Evolutionary conservation across 164 flowering plant species (phyloP).

Genomic region (Magnolia changhungtana): DNA sequence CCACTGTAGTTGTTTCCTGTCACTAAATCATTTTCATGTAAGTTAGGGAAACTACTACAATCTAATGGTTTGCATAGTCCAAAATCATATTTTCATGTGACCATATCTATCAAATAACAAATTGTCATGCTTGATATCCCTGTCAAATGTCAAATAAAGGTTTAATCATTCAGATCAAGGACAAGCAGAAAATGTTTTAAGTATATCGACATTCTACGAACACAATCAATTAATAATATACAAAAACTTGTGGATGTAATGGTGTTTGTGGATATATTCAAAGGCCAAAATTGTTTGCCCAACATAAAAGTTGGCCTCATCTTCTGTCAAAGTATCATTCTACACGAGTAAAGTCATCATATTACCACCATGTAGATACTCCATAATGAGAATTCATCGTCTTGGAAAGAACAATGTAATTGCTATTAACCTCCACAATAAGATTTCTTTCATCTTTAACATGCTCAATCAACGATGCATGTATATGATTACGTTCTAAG

Average conservation of each 20-base stretch:
- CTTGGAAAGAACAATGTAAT: conserved; percentile 96
- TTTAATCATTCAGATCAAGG: background rate
- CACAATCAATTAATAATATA: background rate
- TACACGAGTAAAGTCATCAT: conserved; percentile 98
- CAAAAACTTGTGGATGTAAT: conserved; percentile 83
- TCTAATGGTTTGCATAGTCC: too few species aligned
- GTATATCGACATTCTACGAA: background rate
- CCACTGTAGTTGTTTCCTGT: conserved; percentile 48
- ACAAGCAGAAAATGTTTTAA: background rate
- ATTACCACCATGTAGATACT: conserved; percentile 98
- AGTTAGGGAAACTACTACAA: too few species aligned
- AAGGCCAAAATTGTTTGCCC: conserved; percentile 95
- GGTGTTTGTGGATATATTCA: conserved; percentile 92
- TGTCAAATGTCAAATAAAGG: conserved; percentile 25
- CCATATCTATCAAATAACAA: conserved; percentile 25
- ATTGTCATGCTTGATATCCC: conserved; percentile 98
- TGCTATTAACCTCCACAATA: conserved; percentile 93
- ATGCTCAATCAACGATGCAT: conserved; percentile 26
- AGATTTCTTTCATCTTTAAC: conserved; percentile 96
- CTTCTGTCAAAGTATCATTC: conserved; percentile 89
- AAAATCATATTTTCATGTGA: too few species aligned
- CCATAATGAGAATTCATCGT: conserved; percentile 93
- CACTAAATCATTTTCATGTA: conserved; percentile 67
- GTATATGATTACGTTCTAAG: too few species aligned
- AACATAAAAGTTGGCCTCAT: conserved; percentile 92